Evolutionary conservation across 2,329 filamentous ascomycete genomes (phyloP).

Genomic region (Clarireedia sp.): DNA sequence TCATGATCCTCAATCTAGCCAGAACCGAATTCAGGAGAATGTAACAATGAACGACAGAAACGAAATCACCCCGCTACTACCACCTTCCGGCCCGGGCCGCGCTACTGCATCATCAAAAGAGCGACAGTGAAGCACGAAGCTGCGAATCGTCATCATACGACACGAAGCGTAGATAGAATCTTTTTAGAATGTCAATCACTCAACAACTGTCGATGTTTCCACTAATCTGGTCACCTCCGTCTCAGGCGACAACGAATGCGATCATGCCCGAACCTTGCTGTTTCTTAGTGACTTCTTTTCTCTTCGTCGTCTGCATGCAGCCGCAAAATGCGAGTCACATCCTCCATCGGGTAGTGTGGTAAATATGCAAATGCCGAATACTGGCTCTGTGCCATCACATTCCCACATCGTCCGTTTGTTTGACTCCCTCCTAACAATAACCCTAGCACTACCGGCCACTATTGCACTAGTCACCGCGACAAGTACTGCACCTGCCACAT

Average conservation of each 20-base stretch:
- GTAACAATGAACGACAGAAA: not conserved
- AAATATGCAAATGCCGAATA: too few species aligned
- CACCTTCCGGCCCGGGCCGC: conserved; percentile 2
- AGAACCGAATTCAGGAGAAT: not conserved
- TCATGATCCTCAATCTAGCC: not conserved
- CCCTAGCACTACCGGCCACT: conserved; percentile 17
- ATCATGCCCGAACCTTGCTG: not conserved
- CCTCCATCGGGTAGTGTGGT: too few species aligned
- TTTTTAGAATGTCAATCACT: not conserved
- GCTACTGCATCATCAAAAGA: not conserved
- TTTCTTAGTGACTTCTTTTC: not conserved
- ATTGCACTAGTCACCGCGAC: conserved; percentile 4
- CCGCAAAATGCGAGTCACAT: not conserved
- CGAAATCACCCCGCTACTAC: not conserved
- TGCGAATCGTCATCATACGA: not conserved
- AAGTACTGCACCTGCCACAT: not conserved
- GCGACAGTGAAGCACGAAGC: not conserved
- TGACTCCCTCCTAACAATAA: conserved; percentile 17
- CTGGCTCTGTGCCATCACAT: too few species aligned
- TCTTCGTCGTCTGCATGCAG: not conserved
- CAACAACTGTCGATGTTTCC: not conserved
- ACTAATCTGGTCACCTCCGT: not conserved
- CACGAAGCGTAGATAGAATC: not conserved
- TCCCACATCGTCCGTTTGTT: conserved; percentile 1
- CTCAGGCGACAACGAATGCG: not conserved